phyloP scores from a whole-genome alignment of 2,329 filamentous ascomycete genomes.

The Aspergillus sp. region DNA sequence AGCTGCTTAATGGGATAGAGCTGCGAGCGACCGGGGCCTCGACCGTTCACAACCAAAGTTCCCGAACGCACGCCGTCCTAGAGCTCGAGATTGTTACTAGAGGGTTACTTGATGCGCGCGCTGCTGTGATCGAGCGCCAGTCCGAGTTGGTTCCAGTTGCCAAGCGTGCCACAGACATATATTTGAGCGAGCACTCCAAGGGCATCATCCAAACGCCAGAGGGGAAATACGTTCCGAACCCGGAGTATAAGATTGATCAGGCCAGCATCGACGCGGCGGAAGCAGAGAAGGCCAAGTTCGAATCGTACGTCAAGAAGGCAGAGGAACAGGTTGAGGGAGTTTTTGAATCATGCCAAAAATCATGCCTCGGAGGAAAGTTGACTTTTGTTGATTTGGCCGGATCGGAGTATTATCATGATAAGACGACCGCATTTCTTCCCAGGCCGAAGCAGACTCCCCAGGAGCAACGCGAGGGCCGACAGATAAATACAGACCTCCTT shows the following conservation, averaged over 20 bases:
- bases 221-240: conserved; percentile 34
- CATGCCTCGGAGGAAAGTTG: conserved; percentile 40
- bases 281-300: conserved; percentile 36
- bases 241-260: conserved; percentile 36
- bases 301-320: conserved; percentile 31
- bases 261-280: conserved; percentile 39
- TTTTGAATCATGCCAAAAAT: conserved; percentile 19
- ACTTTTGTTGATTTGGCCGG: conserved; percentile 49
- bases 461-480: conserved; percentile 40
- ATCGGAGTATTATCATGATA: conserved; percentile 41
- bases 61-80: conserved; percentile 44
- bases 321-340: conserved; percentile 29
- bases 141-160: conserved; percentile 46
- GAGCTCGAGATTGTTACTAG: conserved; percentile 43
- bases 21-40: conserved; percentile 37
- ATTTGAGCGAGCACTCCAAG: conserved; percentile 38
- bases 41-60: conserved; percentile 44
- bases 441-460: conserved; percentile 31
- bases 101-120: conserved; percentile 33
- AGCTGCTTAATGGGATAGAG: conserved; percentile 29
- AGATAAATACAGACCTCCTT: conserved; percentile 48
- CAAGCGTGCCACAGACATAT: conserved; percentile 42
- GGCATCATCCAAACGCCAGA: conserved; percentile 26
- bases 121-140: conserved; percentile 41
- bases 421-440: conserved; percentile 5